phyloP scores from a whole-genome alignment of 371 early-diverging fungal genomes.

The Apophysomyces ossiformis region DNA sequence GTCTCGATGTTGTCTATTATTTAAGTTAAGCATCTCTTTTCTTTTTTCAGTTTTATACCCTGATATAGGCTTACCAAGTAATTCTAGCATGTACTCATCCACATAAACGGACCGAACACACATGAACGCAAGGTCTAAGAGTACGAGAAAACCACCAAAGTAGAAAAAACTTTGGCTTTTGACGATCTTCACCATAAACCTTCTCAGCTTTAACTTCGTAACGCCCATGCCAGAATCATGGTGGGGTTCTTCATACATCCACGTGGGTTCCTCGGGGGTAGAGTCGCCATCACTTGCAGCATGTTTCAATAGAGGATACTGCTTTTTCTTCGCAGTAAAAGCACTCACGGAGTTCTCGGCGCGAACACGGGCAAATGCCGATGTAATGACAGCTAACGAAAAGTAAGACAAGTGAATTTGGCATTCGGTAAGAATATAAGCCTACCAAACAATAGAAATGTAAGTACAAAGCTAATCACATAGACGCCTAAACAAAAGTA shows the following conservation, averaged over 20 bases:
- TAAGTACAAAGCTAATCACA: constrained; percentile 57
- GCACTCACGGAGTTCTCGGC: constrained; percentile 57
- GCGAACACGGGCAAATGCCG: constrained; percentile 62
- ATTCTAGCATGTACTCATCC: constrained; percentile 32
- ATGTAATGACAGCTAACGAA: constrained; percentile 59
- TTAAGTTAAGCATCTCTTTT: constrained; percentile 19
- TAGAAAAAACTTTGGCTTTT: constrained; percentile 51
- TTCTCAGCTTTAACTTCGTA: constrained; percentile 34
- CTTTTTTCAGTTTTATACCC: constrained; percentile 8
- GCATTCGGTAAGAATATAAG: neutral
- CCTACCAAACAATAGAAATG: constrained; percentile 61
- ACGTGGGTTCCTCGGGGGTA: constrained; percentile 37
- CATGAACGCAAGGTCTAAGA: constrained; percentile 55
- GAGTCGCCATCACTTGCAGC: constrained; percentile 25
- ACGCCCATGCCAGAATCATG: constrained; percentile 39
- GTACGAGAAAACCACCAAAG: constrained; percentile 54
- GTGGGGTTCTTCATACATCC: constrained; percentile 52
- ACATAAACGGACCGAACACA: constrained; percentile 56
- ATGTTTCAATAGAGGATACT: constrained; percentile 30
- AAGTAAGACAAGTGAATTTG: neutral
- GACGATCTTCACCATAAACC: constrained; percentile 43
- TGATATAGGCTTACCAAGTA: constrained; percentile 29
- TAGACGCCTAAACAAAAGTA: constrained; percentile 61
- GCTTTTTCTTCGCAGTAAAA: constrained; percentile 54
- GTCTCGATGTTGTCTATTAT: constrained; percentile 50